Conservation (phyloP, 495 filamentous ascomycete species). For the Astrocystis sublimbata region DNA sequence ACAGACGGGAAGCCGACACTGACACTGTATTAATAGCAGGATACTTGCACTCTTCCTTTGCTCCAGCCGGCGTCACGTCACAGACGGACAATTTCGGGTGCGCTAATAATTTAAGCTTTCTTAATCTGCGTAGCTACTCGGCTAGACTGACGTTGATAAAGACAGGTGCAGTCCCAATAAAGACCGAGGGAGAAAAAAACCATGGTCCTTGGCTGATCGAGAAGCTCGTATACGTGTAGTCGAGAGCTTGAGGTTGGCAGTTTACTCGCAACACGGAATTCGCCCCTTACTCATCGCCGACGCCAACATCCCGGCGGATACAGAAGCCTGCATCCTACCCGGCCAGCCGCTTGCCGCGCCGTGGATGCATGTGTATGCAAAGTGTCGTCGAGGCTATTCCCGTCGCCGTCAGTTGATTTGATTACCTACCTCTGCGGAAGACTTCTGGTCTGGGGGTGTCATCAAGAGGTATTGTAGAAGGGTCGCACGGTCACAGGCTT, state of each 20-base stretch:
- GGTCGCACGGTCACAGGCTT: too few species aligned
- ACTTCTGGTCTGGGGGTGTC: too few species aligned
- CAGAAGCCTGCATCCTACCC: neutral
- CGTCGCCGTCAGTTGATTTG: neutral
- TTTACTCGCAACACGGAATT: neutral
- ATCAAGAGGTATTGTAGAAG: too few species aligned
- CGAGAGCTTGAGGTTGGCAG: too few species aligned
- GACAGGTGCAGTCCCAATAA: neutral
- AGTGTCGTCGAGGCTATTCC: neutral
- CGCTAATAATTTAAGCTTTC: slow-evolving; percentile 4
- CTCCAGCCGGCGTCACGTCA: neutral
- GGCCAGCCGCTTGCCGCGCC: neutral
- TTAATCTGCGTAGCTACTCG: too few species aligned
- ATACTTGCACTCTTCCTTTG: neutral
- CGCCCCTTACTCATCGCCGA: neutral
- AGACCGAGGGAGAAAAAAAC: too few species aligned
- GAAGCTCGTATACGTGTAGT: neutral
- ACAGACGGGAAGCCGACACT: too few species aligned
- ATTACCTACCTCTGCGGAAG: too few species aligned
- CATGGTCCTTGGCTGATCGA: neutral
- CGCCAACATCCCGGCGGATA: neutral
- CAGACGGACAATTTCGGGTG: neutral
- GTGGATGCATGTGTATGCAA: too few species aligned
- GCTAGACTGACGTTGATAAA: slow-evolving; percentile 7
- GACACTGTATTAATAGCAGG: neutral